Evolutionary conservation across 208 protist species (phyloP).

Genomic region (Crithidia brevicula): DNA sequence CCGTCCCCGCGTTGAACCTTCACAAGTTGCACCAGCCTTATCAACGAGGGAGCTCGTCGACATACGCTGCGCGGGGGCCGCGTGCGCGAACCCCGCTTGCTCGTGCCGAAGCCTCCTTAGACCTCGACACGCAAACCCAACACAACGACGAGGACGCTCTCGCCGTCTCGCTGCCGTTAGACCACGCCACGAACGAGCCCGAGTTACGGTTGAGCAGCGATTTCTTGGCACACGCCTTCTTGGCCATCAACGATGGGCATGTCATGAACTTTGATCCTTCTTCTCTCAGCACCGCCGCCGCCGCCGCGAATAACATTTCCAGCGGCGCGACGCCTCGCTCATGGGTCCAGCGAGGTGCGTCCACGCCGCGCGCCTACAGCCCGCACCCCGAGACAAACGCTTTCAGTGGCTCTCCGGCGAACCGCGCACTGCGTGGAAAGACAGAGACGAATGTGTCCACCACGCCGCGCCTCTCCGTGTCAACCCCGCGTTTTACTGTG

Average conservation of each 20-base stretch:
- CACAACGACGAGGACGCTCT: too few relatives aligned
- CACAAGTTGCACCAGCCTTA: slow-evolving; percentile 3
- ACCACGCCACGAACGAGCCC: background rate
- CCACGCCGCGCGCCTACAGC: slow-evolving; percentile 13
- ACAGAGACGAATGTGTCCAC: background rate
- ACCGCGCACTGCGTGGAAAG: slow-evolving; percentile 5
- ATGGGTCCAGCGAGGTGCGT: slow-evolving; percentile 13
- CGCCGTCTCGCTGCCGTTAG: background rate
- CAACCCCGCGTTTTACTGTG: slow-evolving; percentile 21
- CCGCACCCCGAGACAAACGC: background rate
- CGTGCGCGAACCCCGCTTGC: background rate
- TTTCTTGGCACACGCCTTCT: slow-evolving; percentile 7
- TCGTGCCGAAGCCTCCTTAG: background rate
- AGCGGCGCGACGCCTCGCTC: background rate
- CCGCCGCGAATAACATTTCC: background rate
- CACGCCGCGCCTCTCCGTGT: slow-evolving; percentile 17
- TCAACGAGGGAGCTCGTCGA: background rate
- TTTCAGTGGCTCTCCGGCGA: slow-evolving; percentile 6
- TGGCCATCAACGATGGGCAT: slow-evolving; percentile 12
- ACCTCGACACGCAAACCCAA: too few relatives aligned
- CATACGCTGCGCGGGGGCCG: background rate
- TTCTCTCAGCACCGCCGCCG: background rate
- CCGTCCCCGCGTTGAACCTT: slow-evolving; percentile 1
- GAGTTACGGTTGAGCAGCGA: background rate
- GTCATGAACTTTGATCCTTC: slow-evolving; percentile 14